Evolutionary conservation across 2,329 filamentous ascomycete species (phyloP).

Genomic region (Calycina marina): DNA sequence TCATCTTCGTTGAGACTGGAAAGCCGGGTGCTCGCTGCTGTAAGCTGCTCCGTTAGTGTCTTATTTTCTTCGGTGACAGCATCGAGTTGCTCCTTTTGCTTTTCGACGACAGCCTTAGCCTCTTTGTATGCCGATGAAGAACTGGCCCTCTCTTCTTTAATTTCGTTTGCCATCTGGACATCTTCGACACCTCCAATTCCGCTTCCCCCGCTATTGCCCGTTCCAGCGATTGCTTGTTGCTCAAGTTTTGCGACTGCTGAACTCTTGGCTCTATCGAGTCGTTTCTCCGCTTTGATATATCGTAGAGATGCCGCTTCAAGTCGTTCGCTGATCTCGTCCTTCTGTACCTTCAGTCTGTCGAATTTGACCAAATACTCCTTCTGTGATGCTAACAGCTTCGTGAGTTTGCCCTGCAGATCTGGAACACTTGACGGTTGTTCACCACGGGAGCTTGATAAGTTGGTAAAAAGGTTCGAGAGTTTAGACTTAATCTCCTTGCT

Average conservation of each 20-base stretch:
- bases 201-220: slow-evolving; percentile 26
- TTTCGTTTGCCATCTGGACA: slow-evolving; percentile 31
- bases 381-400: slow-evolving; percentile 61
- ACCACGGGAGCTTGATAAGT: slow-evolving; percentile 35
- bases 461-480: slow-evolving; percentile 53
- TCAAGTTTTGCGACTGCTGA: slow-evolving; percentile 83
- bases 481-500: slow-evolving; percentile 63
- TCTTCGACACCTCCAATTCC: slow-evolving; percentile 27
- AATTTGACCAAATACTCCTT: slow-evolving; percentile 68
- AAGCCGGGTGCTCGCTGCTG: slow-evolving; percentile 51
- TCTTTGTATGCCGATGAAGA: slow-evolving; percentile 66
- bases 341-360: slow-evolving; percentile 62
- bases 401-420: slow-evolving; percentile 61
- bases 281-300: slow-evolving; percentile 92
- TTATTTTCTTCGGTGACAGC: slow-evolving; percentile 65
- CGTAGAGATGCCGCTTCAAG: slow-evolving; percentile 78
- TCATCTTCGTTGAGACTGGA: slow-evolving; percentile 79
- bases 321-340: slow-evolving; percentile 72
- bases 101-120: slow-evolving; percentile 58
- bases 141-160: slow-evolving; percentile 43
- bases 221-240: slow-evolving; percentile 67
- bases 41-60: slow-evolving; percentile 62
- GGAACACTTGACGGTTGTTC: slow-evolving; percentile 51
- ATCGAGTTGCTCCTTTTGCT: slow-evolving; percentile 81
- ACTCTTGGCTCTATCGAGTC: slow-evolving; percentile 79